A percentile compares a stretch with the other conserved stretches of the same genome.
These are phyloP conservation scores for Fusarium luffae DNA, from an alignment of 2,329 filamentous ascomycete genomes.

Conservation along the genomic window DNA sequence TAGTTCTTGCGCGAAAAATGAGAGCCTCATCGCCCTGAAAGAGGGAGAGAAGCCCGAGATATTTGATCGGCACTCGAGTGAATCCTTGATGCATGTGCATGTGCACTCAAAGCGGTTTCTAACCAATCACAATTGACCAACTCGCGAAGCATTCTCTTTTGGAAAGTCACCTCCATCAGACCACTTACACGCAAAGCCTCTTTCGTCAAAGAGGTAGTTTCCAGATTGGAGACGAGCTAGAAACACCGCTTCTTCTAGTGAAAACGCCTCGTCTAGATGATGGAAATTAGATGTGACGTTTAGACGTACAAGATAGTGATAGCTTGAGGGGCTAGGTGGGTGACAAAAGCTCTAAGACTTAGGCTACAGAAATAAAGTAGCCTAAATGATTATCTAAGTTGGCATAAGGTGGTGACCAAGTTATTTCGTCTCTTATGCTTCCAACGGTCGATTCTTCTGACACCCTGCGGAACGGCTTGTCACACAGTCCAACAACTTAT, in stretches of 20 bases:
- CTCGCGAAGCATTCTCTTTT: constrained; percentile 28
- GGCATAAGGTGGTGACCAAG: too few relatives aligned
- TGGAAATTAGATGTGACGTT: not conserved
- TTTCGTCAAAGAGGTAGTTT: not conserved
- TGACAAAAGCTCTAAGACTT: too few relatives aligned
- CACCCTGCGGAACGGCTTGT: not conserved
- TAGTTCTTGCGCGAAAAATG: not conserved
- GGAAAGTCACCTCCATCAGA: not conserved
- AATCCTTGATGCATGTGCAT: constrained; percentile 23
- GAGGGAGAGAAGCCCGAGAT: not conserved
- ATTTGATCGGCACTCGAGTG: constrained; percentile 16
- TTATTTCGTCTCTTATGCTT: too few relatives aligned
- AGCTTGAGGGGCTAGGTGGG: not conserved
- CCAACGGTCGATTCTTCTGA: too few relatives aligned
- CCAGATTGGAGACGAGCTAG: not conserved
- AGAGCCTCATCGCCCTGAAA: not conserved
- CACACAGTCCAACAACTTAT: not conserved
- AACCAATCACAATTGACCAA: constrained; percentile 14
- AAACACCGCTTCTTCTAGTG: not conserved
- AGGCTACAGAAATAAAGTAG: too few relatives aligned
- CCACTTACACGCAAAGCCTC: not conserved
- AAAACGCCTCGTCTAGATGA: constrained; percentile 4
- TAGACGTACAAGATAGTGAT: not conserved
- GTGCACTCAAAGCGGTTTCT: not conserved
- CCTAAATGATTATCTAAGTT: too few relatives aligned